These are phyloP conservation scores for Mycena galopus DNA, from an alignment of 768 basidiomycete species.

Conservation along the genomic window DNA sequence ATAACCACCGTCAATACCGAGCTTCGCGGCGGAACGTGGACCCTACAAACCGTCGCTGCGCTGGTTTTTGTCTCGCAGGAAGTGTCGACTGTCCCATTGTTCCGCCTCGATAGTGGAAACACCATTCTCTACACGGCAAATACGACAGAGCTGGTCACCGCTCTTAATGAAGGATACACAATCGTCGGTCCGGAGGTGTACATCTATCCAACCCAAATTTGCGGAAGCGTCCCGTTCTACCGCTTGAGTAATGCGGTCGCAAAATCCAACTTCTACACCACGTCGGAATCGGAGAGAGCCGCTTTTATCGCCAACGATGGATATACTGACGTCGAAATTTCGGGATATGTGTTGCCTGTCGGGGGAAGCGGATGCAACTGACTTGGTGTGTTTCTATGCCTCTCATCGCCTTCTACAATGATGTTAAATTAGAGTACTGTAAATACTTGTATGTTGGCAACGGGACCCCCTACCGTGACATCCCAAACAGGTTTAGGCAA, in stretches of 20 bases:
- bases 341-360: conserved; percentile 6
- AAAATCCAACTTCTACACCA: conserved; percentile 12
- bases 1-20: neutral
- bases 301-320: neutral
- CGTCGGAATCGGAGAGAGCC: conserved; percentile 3
- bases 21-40: conserved; percentile 1
- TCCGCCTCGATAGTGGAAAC: neutral
- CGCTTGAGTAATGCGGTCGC: conserved; percentile 1
- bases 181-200: neutral
- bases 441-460: no score
- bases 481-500: no score
- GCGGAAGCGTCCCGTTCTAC: conserved; percentile 11
- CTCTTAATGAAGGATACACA: conserved; percentile 3
- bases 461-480: no score
- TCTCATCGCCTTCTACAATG: neutral
- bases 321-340: conserved; percentile 5
- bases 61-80: conserved; percentile 9
- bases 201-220: conserved; percentile 9
- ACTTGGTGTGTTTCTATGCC: neutral
- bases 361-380: neutral
- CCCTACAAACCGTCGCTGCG: conserved; percentile 7
- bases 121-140: neutral
- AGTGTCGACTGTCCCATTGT: conserved; percentile 18
- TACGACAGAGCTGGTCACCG: conserved; percentile 1
- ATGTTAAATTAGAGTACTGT: no score